Conservation (phyloP, 306 rosid species). For the Sicyos edulis region DNA sequence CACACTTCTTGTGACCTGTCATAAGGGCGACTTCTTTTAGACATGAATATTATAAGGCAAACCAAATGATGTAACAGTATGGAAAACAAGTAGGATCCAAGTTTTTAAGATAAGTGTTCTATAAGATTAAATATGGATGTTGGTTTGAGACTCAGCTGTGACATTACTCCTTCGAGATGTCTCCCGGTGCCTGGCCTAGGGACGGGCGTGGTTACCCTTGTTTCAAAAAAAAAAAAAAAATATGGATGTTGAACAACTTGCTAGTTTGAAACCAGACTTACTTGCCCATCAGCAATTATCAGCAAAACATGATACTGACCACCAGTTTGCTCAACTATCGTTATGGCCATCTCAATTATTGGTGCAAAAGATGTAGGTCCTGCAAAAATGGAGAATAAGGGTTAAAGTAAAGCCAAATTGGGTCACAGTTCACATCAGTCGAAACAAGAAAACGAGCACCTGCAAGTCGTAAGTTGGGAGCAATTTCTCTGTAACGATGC, state of each 20-base stretch:
- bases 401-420: background rate
- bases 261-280: slow-evolving; percentile 7
- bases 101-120: background rate
- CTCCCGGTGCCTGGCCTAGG: too few species aligned
- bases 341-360: slow-evolving; percentile 77
- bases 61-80: background rate
- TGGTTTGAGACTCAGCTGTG: too few species aligned
- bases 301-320: slow-evolving; percentile 90
- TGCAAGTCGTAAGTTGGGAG: slow-evolving; percentile 62
- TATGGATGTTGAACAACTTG: background rate
- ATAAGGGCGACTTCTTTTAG: background rate
- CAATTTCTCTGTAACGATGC: slow-evolving; percentile 56
- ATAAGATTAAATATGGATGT: background rate
- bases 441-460: slow-evolving; percentile 31
- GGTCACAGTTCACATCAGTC: background rate
- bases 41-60: background rate
- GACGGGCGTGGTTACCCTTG: too few species aligned
- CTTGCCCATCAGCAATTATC: slow-evolving; percentile 97
- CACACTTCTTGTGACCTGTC: slow-evolving; percentile 75
- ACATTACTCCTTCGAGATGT: too few species aligned
- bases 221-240: too few species aligned
- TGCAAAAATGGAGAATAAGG: slow-evolving; percentile 22
- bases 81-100: background rate
- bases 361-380: slow-evolving; percentile 94
- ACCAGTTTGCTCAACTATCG: slow-evolving; percentile 77